Conservation (phyloP, 1,284 basidiomycete species). For the Ceratorhiza oryzae-sativae region DNA sequence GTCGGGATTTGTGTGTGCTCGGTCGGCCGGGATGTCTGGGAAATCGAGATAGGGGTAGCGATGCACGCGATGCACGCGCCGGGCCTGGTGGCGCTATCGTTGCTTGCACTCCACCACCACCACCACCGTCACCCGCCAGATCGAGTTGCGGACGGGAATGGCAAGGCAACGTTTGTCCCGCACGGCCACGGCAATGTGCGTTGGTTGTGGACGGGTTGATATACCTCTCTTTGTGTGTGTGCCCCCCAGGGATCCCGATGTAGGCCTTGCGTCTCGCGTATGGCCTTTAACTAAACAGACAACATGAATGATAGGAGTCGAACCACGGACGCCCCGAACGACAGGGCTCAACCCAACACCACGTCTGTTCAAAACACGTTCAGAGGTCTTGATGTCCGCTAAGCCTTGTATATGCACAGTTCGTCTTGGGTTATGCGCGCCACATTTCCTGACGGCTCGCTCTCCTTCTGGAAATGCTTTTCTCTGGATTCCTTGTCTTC, state of each 20-base stretch:
- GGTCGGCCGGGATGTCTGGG: background rate
- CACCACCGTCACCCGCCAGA: background rate
- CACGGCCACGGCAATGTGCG: constrained; percentile 3
- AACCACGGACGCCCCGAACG: background rate
- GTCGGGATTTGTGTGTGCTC: constrained; percentile 2
- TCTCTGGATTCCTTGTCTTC: background rate
- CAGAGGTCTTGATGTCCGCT: constrained; percentile 36
- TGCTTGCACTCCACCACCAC: background rate
- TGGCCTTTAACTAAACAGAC: background rate
- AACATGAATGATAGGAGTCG: background rate
- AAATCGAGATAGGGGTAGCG: background rate
- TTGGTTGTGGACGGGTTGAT: background rate
- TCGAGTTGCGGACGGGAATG: background rate
- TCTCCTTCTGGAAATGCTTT: background rate
- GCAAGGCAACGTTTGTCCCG: background rate
- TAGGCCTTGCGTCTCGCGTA: constrained; percentile 15
- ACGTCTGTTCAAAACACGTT: constrained; percentile 26
- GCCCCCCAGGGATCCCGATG: background rate
- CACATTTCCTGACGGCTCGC: background rate
- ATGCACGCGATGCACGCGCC: background rate
- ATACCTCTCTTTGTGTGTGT: background rate
- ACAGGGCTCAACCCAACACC: background rate
- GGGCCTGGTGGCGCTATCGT: constrained; percentile 8
- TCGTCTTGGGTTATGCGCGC: background rate
- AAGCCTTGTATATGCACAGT: background rate